Evolutionary conservation across 495 filamentous ascomycete genomes (phyloP), one percentile per base, ranked within the genome.

Genomic region (Neurospora sp.): DNA sequence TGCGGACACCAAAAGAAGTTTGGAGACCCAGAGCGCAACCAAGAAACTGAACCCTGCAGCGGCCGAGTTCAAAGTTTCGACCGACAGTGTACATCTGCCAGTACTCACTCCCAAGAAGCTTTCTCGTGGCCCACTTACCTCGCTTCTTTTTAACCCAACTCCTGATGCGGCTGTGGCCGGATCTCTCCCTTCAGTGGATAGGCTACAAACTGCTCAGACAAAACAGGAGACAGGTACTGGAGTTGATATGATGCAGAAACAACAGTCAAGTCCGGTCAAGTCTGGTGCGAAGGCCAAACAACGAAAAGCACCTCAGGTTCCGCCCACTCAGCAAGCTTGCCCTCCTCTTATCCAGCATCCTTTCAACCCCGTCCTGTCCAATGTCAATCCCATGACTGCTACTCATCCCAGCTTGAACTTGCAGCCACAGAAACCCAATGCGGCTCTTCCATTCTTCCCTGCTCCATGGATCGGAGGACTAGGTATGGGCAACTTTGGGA

Each of bases 1-100:
- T 18, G 27, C 27, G 54, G 54, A 16, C 27, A 66, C 14, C 23
- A 73, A 31, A 16, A 60, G 4, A 44, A 31, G 39, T 23, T 20
- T 39, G 18, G 39, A 41, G 3, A 11, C 35, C n/a, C 35, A 70
- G 12, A 37, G 31, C 31, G 40, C 71, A 9, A 71, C 70, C 14
- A 78, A 78, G 66, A 75, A 66, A 41, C 69, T 81, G 44, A 80
- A 81, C 41, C 80, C 80, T 41, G 72, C 78, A 14, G 78, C 80
- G 3, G 75, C 75, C n/a, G 78, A 81, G 71, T 81, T 81, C 71
- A 78, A 72, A 71, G 75, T 76, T 10, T 69, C 44, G 4, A 40
- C n/a, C 6, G 40, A 39, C 4, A 70, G n/a, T 18, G 66, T 73
- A 0, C 16, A 35, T 18, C n/a, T 75, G 12, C 66, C 72, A 9